These are phyloP conservation scores for Botrytis sinoallii DNA, from an alignment of 2,329 filamentous ascomycete species.

Conservation along the genomic window DNA sequence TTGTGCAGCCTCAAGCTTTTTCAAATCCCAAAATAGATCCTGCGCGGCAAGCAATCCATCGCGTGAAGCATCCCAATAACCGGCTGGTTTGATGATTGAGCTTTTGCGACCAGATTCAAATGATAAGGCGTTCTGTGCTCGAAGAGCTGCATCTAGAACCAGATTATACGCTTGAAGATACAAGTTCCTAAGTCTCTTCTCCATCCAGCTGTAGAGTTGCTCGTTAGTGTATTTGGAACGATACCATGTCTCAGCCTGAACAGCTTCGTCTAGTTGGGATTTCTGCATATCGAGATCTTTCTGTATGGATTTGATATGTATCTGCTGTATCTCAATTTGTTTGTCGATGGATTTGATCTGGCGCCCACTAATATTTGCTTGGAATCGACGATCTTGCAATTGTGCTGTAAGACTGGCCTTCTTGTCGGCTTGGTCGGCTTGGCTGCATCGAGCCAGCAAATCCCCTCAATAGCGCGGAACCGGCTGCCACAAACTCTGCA, in stretches of 20 bases:
- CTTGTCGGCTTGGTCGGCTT: neutral
- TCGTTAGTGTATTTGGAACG: slow-evolving; percentile 1
- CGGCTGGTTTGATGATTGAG: neutral
- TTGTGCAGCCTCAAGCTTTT: slow-evolving; percentile 7
- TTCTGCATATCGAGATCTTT: slow-evolving; percentile 8
- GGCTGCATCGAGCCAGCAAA: neutral
- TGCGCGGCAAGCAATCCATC: slow-evolving; percentile 18
- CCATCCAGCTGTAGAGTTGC: slow-evolving; percentile 2
- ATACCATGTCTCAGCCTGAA: neutral
- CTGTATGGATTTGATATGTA: neutral
- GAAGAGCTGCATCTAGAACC: neutral
- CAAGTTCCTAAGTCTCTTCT: neutral
- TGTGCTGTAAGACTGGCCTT: neutral
- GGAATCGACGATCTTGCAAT: neutral
- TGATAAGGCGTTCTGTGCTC: neutral
- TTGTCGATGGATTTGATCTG: slow-evolving; percentile 4
- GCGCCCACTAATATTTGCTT: neutral
- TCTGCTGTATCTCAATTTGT: neutral
- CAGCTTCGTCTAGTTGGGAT: neutral
- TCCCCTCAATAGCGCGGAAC: neutral
- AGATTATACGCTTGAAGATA: neutral
- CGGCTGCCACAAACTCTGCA: neutral
- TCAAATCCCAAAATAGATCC: slow-evolving; percentile 8
- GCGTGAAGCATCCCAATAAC: slow-evolving; percentile 1
- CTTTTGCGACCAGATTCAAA: neutral